Base-by-base conservation (phyloP, 1,139 yeast species). In the Saccharomyces hybrid region DNA sequence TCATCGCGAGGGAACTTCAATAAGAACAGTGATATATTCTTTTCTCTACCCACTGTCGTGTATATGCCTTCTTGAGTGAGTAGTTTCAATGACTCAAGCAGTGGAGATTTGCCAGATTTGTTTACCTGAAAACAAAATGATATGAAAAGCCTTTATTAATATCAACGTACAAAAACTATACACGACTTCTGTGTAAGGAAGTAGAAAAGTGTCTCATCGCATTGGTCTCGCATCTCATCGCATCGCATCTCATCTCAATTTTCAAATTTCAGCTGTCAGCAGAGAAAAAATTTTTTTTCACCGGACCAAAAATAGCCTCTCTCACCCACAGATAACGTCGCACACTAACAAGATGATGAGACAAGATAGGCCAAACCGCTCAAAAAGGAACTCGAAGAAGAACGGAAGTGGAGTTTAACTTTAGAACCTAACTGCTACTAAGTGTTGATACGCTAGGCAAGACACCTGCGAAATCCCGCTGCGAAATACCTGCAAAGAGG, bases 231-330 rank as follows among this genome's bases (percentile, higher is more conserved):
- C 44, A 38, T 20, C 44, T 38, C 44, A 38, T 38, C 44, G 44
- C 44, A 38, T 38, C 44, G 44, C 44, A 38, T 20, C 44, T 38
- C 44, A 38, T 38, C 44, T 38, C 44, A 38, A 38, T 38, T 38
- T 38, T 38, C 44, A 38, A 16, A 16, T 38, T 38, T 38, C 44
- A 38, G 16, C 8, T 38, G 11, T 38, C 44, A 38, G 25, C 5
- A 20, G 44, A 20, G 25, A 38, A 20, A 38, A 38, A 9, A 7
- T 34, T 34, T 34, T 34, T 11, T 20, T 16, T 38, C 44, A 38
- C 44, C 44, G 44, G 25, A 9, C 8, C 44, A 38, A 38, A 38
- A 38, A 38, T 20, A 9, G n/a, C n/a, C 44, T 38, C 44, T 38
- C 7, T 20, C 44, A 9, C 44, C 25, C 2, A 38, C n/a, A 38